These are phyloP conservation scores for Endothia cerciana DNA, from an alignment of 2,329 filamentous ascomycete species.

Conservation along the genomic window DNA sequence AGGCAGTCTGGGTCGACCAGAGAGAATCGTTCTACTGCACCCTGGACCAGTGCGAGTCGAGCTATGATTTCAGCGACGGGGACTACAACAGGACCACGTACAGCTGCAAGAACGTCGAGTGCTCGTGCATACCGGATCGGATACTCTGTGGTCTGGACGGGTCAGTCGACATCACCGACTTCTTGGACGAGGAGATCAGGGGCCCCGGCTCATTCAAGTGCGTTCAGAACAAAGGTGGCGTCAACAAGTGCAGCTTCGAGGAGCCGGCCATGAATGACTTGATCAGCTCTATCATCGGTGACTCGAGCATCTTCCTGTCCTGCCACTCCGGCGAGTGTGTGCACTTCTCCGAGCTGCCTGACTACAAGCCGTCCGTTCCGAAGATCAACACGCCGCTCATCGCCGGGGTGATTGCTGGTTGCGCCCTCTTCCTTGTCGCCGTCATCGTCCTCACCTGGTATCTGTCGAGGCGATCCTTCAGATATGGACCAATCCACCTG, in stretches of 20 bases:
- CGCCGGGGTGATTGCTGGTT: conserved; percentile 86
- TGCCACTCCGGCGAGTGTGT: conserved; percentile 91
- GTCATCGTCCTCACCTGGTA: conserved; percentile 87
- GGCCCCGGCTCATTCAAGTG: conserved; percentile 87
- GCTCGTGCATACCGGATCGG: conserved; percentile 84
- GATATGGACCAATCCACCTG: conserved; percentile 75
- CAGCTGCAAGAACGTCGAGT: conserved; percentile 81
- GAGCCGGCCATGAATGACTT: conserved; percentile 92
- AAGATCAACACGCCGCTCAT: conserved; percentile 97
- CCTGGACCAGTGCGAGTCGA: conserved; percentile 78
- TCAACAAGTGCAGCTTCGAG: conserved; percentile 76
- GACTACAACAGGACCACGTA: conserved; percentile 82
- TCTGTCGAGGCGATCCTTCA: conserved; percentile 73
- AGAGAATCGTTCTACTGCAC: conserved; percentile 96
- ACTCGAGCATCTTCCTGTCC: conserved; percentile 81
- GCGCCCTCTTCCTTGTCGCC: conserved; percentile 84
- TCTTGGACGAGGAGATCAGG: conserved; percentile 79
- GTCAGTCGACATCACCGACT: conserved; percentile 90
- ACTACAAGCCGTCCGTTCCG: conserved; percentile 86
- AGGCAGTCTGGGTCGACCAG: conserved; percentile 90
- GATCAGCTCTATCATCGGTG: conserved; percentile 87
- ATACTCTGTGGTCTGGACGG: conserved; percentile 94
- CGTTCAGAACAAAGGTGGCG: conserved; percentile 64
- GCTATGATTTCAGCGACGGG: conserved; percentile 64
- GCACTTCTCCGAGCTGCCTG: conserved; percentile 89